These are phyloP conservation scores for Orbilia javanica DNA, from an alignment of 2,329 filamentous ascomycete genomes.

Conservation along the genomic window DNA sequence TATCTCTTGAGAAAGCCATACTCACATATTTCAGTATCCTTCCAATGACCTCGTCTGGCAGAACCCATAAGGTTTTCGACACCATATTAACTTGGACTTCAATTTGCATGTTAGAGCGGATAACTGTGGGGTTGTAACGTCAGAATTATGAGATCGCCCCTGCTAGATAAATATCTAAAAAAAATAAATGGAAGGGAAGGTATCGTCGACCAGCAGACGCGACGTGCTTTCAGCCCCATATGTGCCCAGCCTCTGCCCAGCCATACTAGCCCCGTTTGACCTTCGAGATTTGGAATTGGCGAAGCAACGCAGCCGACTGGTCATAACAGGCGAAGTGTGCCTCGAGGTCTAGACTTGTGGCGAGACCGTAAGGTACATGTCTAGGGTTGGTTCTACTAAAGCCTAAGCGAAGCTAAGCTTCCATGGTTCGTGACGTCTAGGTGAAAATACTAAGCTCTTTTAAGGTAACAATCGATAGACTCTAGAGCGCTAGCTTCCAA, in stretches of 20 bases:
- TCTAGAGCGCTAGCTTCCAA: no score
- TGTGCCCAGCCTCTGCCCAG: constrained; percentile 16
- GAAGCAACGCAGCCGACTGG: neutral
- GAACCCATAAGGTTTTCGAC: neutral
- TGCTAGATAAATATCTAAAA: neutral
- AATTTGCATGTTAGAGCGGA: neutral
- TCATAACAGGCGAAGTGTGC: no score
- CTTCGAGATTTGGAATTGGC: neutral
- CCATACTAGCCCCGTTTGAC: constrained; percentile 1
- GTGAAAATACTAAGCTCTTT: no score
- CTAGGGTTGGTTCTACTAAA: no score
- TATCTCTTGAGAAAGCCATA: neutral
- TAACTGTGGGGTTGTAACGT: no score
- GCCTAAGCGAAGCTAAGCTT: no score
- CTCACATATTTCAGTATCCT: neutral
- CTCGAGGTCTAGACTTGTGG: no score
- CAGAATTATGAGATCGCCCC: no score
- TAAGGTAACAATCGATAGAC: no score
- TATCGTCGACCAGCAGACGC: neutral
- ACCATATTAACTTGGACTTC: neutral
- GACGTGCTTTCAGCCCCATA: constrained; percentile 9
- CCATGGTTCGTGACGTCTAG: no score
- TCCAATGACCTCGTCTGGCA: constrained; percentile 3
- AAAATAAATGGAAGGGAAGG: neutral
- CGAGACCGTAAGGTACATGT: no score